A percentile compares a stretch with the other conserved stretches of the same genome.
phyloP scores from a whole-genome alignment of 805 yeast genomes.

The Wickerhamia fluorescens region DNA sequence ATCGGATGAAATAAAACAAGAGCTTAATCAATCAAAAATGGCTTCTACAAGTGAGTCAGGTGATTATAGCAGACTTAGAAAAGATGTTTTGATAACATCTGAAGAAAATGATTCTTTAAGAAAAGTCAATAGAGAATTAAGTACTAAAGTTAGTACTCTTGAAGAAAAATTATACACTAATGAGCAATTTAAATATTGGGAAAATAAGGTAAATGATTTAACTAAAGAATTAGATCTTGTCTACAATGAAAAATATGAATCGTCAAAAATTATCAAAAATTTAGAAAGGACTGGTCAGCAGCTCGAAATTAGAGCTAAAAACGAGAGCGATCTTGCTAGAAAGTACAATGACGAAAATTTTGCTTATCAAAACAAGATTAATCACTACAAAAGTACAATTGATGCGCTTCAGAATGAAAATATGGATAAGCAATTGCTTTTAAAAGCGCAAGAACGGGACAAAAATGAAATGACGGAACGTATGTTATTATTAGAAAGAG shows the following conservation, averaged over 20 bases:
- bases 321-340: conserved; percentile 43
- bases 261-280: conserved; percentile 41
- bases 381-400: conserved; percentile 30
- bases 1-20: conserved; percentile 26
- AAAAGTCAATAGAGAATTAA: conserved; percentile 47
- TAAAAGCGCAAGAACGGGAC: conserved; percentile 49
- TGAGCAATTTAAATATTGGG: conserved; percentile 57
- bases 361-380: conserved; percentile 45
- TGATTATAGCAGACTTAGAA: conserved; percentile 34
- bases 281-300: conserved; percentile 51
- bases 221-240: conserved; percentile 44
- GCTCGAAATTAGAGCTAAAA: conserved; percentile 43
- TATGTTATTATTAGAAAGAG: conserved; percentile 46
- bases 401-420: conserved; percentile 34
- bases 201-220: conserved; percentile 44
- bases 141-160: conserved; percentile 34
- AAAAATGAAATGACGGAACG: conserved; percentile 48
- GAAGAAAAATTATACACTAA: conserved; percentile 44
- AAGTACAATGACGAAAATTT: conserved; percentile 54
- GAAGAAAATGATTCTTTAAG: conserved; percentile 66
- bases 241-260: conserved; percentile 43
- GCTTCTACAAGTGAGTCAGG: conserved; percentile 21
- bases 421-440: conserved; percentile 36
- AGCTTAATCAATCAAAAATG: conserved; percentile 25
- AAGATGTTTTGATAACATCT: conserved; percentile 46